Percentiles rank a stretch among this genome's conserved stretches.
Evolutionary conservation across 2,329 filamentous ascomycete species (phyloP).

Genomic region (Penicillium sp.): DNA sequence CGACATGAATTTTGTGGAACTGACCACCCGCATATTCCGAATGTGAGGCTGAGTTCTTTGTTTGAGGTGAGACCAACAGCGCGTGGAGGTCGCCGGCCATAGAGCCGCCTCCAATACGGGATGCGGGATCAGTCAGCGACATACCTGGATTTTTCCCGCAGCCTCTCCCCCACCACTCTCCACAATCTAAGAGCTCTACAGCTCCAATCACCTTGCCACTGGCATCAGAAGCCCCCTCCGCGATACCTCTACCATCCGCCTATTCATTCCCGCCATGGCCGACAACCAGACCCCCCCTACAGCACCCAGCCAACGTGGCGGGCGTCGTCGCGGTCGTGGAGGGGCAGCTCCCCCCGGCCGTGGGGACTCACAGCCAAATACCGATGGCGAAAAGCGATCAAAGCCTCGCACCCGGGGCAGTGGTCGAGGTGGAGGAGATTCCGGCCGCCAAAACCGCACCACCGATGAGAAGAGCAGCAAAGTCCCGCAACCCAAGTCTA

Average conservation of each 20-base stretch:
- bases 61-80: background rate
- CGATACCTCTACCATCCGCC: constrained; percentile 1
- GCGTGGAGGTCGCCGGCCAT: background rate
- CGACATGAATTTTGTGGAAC: no score
- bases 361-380: constrained; percentile 28
- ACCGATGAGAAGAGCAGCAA: constrained; percentile 18
- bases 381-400: constrained; percentile 37
- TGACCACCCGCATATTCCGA: no score
- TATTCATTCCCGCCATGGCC: constrained; percentile 27
- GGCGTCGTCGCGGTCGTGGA: constrained; percentile 44
- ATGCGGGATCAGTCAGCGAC: constrained; percentile 26
- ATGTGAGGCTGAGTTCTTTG: background rate
- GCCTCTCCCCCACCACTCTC: constrained; percentile 17
- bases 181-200: constrained; percentile 9
- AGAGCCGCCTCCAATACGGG: constrained; percentile 2
- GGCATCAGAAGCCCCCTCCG: constrained; percentile 6
- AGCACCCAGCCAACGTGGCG: constrained; percentile 43
- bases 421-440: constrained; percentile 34
- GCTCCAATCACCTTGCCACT: constrained; percentile 12
- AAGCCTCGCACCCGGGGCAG: constrained; percentile 36
- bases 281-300: constrained; percentile 29
- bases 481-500: constrained; percentile 15
- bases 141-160: constrained; percentile 17
- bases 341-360: constrained; percentile 32
- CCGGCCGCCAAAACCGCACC: constrained; percentile 30